Base-by-base conservation (phyloP, 495 filamentous ascomycete genomes). In the Daldinia bambusicola region DNA sequence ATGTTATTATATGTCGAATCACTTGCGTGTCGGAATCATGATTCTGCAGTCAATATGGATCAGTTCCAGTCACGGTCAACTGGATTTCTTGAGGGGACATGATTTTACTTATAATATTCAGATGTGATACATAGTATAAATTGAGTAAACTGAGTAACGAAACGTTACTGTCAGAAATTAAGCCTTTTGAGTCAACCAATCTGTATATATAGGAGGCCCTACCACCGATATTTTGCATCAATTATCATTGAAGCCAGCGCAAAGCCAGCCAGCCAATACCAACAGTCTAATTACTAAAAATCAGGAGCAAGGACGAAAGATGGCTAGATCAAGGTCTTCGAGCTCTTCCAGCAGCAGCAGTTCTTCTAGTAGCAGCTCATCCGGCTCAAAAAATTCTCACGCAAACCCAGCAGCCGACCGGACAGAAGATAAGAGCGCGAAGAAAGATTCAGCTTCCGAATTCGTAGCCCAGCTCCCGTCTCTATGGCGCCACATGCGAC, bases 301-400 rank as follows among this genome's bases (percentile, higher is more conserved):
- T 22, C 9, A 48, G 18, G 16, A 12, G 9, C 20, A 3, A 3
- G 22, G 43, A 22, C 43, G 18, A 22, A 68, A 30, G n/a, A 69
- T 69, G 66, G 7, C 60, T 6, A 14, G 32, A 13, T 61, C 51
- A 0, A 51, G 40, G n/a, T 59, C 41, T 1, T 66, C 63, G 4
- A 57, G 66, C 58, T 68, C 65, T 16, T 67, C 57, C 16, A 57
- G 60, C 41, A 65, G 60, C 41, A 65, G 41, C 50, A 65, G 41
- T 8, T 52, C 50, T 30, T 53, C 50, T 13, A 64, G 61, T 14
- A 63, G 61, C 20, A 67, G 45, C 26, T 60, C 55, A 10, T 66
- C 63, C 20, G 32, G 45, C 14, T 53, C 43, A 1, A 8, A 36
- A 10, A 40, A 22, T 16, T 22, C 16, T 38, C 12, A 6, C 22